Base-by-base conservation (phyloP, 768 basidiomycete species). In the Paxillus involutus region DNA sequence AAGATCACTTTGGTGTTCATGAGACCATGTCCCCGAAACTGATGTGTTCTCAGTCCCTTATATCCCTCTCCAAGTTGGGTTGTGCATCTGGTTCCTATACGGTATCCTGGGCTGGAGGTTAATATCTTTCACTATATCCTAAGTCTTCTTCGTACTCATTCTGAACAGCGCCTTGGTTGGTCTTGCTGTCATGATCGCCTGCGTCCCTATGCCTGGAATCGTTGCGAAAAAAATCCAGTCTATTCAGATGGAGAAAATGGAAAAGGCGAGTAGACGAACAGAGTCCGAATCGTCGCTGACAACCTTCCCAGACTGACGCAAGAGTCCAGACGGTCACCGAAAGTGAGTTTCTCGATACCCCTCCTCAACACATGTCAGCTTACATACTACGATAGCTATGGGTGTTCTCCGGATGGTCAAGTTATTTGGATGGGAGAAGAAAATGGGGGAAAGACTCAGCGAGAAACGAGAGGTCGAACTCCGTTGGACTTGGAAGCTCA, bases 341-440 rank as follows among this genome's bases (percentile, higher is more conserved):
- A 71, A 75, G 83, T 80, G 61, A 60, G 75, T 64, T 50, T 61
- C 30, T 21, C 7, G 12, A 13, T 6, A 8, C 13, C 9, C 33
- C n/a, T 30, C 10, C 12, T 6, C 10, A 4, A 13, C 10, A 61
- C 59, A 36, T 41, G 45, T n/a, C 40, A 42, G 48, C 17, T 45
- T 33, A 41, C 24, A 39, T 45, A 48, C 42, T n/a, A 29, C 17
- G 6, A 29, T 37, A 84, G 84, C 75, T 5, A 73, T 84, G 62
- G 79, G 77, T 50, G 79, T 82, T 17, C 66, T 86, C 13, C 77
- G 85, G 16, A 86, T 88, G 81, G 74, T 88, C 63, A 89, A 89
- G 67, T 71, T 89, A 40, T 88, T 90, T 59, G 88, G 77, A 8
- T 80, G 88, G 79, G 78, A 85, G 75, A 76, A 78, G 53, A 77